phyloP scores from a whole-genome alignment of 2,329 filamentous ascomycete species.

The Fusarium newnesense region DNA sequence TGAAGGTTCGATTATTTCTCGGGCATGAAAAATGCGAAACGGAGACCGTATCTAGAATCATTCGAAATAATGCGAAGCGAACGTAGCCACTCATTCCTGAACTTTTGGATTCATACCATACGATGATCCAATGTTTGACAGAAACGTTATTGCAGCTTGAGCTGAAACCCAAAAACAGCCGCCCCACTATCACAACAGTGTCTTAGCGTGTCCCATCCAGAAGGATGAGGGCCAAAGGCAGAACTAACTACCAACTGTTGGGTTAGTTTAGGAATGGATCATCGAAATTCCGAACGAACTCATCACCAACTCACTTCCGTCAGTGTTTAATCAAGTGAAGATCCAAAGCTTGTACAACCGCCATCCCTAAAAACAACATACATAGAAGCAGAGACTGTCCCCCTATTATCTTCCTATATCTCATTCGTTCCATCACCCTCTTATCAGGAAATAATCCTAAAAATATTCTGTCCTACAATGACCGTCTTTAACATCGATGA shows the following conservation, averaged over 20 bases:
- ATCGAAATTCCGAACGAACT: slow-evolving; percentile 6
- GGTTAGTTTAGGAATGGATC: not conserved
- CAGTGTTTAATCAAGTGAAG: too few relatives aligned
- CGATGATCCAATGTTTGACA: not conserved
- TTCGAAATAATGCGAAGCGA: not conserved
- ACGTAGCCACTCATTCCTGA: slow-evolving; percentile 10
- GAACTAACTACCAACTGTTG: not conserved
- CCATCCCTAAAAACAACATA: not conserved
- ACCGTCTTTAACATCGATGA: slow-evolving; percentile 48
- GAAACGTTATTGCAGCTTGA: not conserved
- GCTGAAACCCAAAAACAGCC: not conserved
- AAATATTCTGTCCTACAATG: not conserved
- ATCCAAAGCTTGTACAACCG: not conserved
- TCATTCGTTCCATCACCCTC: too few relatives aligned
- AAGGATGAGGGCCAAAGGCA: not conserved
- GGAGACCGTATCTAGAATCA: accelerated
- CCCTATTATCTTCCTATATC: not conserved
- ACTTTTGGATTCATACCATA: slow-evolving; percentile 43
- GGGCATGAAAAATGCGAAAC: not conserved
- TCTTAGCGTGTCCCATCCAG: not conserved
- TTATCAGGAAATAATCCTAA: not conserved
- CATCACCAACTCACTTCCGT: not conserved
- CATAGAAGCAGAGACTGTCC: not conserved
- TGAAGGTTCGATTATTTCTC: not conserved
- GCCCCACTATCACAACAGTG: not conserved